Evolutionary conservation across 176 grass and related monocot species (phyloP), one percentile per base, ranked within the genome.

Genomic region (Oryza brachyantha): DNA sequence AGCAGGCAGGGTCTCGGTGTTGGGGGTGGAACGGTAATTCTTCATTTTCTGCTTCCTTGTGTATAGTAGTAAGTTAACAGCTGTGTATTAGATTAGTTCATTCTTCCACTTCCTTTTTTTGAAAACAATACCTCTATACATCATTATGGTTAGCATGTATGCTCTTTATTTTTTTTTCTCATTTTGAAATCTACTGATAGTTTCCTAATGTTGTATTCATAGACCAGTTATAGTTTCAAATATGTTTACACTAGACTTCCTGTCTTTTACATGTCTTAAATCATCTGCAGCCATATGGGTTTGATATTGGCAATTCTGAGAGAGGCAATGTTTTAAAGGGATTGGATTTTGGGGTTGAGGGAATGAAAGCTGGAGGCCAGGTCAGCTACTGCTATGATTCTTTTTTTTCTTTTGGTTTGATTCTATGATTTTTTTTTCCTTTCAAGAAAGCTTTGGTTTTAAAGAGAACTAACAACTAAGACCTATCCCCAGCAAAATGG

Each of bases 311-410:
- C 58, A 93, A 99, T 75, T 99, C 92, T 75, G 92, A 87, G 69
- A 86, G 85, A 81, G 96, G 96, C 70, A 87, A 81, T 91, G 96
- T 99, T 75, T 74, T 99, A 46, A 99, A 84, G 93, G 96, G 96
- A 75, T 83, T 95, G 59, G 92, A 99, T 85, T 88, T 99, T 86
- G 96, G 96, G 75, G 92, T 98, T 26, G 90, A 99, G 73, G 96
- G 92, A 81, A 99, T 99, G 96, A 88, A 92, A 87, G 85, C 86
- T 14, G 96, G 96, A n/a, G 96, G 96, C 19, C 96, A 99, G 92
- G 96, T 99, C 13, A 70, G 55, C 70, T 21, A 65, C 57, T 38
- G 3, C 26, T 22, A 58, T 38, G 41, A 5, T 17, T 26, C 77
- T 72, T 80, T 29, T 26, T 82, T 72, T 80, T 29, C 0, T 70